Conservation (phyloP, 2,329 filamentous ascomycete genomes). For the Aspergillus chevalieri region DNA sequence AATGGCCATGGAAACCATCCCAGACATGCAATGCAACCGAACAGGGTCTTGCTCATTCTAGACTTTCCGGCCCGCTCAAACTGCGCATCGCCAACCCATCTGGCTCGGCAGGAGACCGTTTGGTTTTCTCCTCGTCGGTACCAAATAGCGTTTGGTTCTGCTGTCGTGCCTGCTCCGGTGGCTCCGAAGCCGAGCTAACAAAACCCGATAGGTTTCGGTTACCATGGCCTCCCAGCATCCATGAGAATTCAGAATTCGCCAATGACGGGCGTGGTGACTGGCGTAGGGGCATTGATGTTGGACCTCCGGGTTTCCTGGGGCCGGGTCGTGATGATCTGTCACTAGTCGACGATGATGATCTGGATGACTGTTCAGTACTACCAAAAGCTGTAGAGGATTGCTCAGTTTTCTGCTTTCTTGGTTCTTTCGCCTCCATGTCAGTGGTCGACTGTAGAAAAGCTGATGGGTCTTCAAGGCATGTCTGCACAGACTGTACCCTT, state of each 20-base stretch:
- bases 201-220: conserved; percentile 39
- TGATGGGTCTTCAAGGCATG: conserved; percentile 36
- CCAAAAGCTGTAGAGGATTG: conserved; percentile 3
- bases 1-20: too few relatives aligned
- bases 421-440: background rate
- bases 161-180: conserved; percentile 39
- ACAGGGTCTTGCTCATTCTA: background rate
- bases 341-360: conserved; percentile 1
- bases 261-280: conserved; percentile 34
- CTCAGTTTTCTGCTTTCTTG: background rate
- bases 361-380: conserved; percentile 4
- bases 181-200: conserved; percentile 39
- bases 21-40: too few relatives aligned
- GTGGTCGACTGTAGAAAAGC: conserved; percentile 19
- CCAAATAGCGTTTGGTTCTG: conserved; percentile 14
- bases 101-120: conserved; percentile 16
- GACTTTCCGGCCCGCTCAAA: conserved; percentile 20
- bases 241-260: conserved; percentile 44
- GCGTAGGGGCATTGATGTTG: conserved; percentile 4
- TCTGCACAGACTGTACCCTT: conserved; percentile 39
- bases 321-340: background rate
- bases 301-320: conserved; percentile 3
- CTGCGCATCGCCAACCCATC: conserved; percentile 37
- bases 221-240: conserved; percentile 42
- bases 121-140: conserved; percentile 11